Conservation (phyloP, 306 rosid species). For the Sphenostylis stenocarpa region DNA sequence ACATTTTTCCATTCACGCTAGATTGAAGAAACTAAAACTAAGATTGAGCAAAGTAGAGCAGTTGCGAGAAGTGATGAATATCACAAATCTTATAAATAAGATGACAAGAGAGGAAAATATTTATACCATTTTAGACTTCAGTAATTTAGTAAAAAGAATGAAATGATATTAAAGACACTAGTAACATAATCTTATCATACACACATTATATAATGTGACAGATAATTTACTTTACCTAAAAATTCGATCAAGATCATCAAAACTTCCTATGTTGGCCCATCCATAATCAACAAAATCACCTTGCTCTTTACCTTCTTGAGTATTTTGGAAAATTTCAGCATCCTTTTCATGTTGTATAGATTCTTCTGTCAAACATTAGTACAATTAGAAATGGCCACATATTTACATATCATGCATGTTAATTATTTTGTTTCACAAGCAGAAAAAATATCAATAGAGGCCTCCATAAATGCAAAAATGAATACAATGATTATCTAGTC, state of each 20-base stretch:
- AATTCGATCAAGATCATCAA: constrained; percentile 86
- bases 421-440: constrained; percentile 12
- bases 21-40: constrained; percentile 12
- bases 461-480: constrained; percentile 10
- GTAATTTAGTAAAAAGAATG: neutral
- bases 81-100: neutral
- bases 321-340: constrained; percentile 51
- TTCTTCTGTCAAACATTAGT: constrained; percentile 54
- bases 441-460: constrained; percentile 25
- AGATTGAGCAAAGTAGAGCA: constrained; percentile 16
- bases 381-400: constrained; percentile 26
- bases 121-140: neutral
- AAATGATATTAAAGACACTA: constrained; percentile 6
- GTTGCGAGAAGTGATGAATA: neutral
- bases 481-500: constrained; percentile 15
- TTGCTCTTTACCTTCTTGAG: constrained; percentile 67
- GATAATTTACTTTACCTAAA: constrained; percentile 68
- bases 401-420: constrained; percentile 19
- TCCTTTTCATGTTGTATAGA: constrained; percentile 50
- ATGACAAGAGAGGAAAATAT: neutral
- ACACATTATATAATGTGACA: constrained; percentile 5
- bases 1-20: neutral
- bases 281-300: constrained; percentile 80
- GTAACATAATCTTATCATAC: constrained; percentile 21
- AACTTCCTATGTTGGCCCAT: constrained; percentile 92